A percentile compares a stretch with the other conserved stretches of the same genome.
phyloP scores from a whole-genome alignment of 2,329 filamentous ascomycete genomes.

The Zymoseptoria passerinii region DNA sequence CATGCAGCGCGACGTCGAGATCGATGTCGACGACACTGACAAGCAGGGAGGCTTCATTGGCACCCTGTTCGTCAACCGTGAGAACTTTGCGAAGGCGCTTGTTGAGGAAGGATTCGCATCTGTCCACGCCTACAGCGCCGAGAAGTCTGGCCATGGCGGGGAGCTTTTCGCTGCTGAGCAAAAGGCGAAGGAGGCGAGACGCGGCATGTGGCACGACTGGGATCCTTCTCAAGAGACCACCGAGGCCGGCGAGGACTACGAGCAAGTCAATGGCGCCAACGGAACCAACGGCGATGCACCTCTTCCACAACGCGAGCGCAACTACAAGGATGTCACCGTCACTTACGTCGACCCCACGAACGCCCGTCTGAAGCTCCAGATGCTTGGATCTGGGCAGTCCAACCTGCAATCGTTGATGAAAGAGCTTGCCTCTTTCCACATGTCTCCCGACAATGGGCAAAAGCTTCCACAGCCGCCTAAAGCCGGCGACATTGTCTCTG shows the following conservation, averaged over 20 bases:
- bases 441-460: slow-evolving; percentile 71
- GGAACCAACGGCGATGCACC: slow-evolving; percentile 41
- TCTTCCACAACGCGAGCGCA: slow-evolving; percentile 57
- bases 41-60: slow-evolving; percentile 98
- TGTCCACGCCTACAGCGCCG: slow-evolving; percentile 89
- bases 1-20: slow-evolving; percentile 91
- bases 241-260: slow-evolving; percentile 33
- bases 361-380: slow-evolving; percentile 81
- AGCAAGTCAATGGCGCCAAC: slow-evolving; percentile 38
- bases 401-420: slow-evolving; percentile 82
- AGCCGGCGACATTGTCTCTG: slow-evolving; percentile 82
- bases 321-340: slow-evolving; percentile 90
- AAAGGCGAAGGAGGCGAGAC: slow-evolving; percentile 78
- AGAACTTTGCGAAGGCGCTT: slow-evolving; percentile 88
- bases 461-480: slow-evolving; percentile 68
- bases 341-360: slow-evolving; percentile 74
- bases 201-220: slow-evolving; percentile 89
- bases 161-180: slow-evolving; percentile 84
- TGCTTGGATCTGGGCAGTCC: slow-evolving; percentile 77
- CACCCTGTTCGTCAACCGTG: slow-evolving; percentile 82
- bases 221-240: slow-evolving; percentile 78
- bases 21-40: slow-evolving; percentile 90
- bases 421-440: slow-evolving; percentile 83
- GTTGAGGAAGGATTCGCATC: slow-evolving; percentile 90
- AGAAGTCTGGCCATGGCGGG: slow-evolving; percentile 81